Percentiles rank a stretch among this genome's conserved stretches.
Conservation (phyloP, 306 rosid species). For the Malus asiatica region DNA sequence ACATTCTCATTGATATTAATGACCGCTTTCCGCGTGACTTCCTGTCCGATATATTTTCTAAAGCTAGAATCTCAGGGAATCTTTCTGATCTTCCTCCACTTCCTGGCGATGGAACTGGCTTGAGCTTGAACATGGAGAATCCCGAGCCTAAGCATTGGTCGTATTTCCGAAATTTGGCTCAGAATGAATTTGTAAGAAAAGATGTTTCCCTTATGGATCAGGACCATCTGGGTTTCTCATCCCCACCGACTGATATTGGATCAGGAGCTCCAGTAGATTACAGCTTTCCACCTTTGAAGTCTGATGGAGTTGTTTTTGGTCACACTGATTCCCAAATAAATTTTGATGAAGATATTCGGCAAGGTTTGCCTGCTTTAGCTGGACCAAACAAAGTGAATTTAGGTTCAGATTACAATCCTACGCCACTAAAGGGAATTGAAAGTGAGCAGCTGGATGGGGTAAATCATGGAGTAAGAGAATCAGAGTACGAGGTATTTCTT, state of each 20-base stretch:
- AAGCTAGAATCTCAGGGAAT: slow-evolving; percentile 35
- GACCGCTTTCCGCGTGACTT: slow-evolving; percentile 59
- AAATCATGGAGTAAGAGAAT: slow-evolving; percentile 39
- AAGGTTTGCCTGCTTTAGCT: slow-evolving; percentile 31
- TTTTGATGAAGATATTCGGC: slow-evolving; percentile 40
- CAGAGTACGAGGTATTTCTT: slow-evolving; percentile 44
- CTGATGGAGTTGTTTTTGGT: slow-evolving; percentile 39
- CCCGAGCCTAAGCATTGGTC: slow-evolving; percentile 78
- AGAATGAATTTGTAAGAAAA: slow-evolving; percentile 48
- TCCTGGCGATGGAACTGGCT: slow-evolving; percentile 42
- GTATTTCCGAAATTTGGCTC: slow-evolving; percentile 71
- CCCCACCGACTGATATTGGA: slow-evolving; percentile 28
- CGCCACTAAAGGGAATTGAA: slow-evolving; percentile 41
- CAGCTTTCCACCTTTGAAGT: slow-evolving; percentile 42
- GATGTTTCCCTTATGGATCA: slow-evolving; percentile 75
- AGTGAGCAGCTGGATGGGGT: slow-evolving; percentile 58
- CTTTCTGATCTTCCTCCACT: slow-evolving; percentile 35
- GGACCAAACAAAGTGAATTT: slow-evolving; percentile 24
- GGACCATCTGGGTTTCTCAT: slow-evolving; percentile 58
- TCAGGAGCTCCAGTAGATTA: slow-evolving; percentile 40
- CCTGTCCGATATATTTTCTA: slow-evolving; percentile 48
- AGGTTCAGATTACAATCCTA: slow-evolving; percentile 37
- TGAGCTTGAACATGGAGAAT: slow-evolving; percentile 70
- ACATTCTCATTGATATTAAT: slow-evolving; percentile 54
- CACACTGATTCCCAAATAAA: slow-evolving; percentile 40